Evolutionary conservation across 768 basidiomycete genomes (phyloP), one percentile per base, ranked within the genome.

Genomic region (Crepidotus variabilis): DNA sequence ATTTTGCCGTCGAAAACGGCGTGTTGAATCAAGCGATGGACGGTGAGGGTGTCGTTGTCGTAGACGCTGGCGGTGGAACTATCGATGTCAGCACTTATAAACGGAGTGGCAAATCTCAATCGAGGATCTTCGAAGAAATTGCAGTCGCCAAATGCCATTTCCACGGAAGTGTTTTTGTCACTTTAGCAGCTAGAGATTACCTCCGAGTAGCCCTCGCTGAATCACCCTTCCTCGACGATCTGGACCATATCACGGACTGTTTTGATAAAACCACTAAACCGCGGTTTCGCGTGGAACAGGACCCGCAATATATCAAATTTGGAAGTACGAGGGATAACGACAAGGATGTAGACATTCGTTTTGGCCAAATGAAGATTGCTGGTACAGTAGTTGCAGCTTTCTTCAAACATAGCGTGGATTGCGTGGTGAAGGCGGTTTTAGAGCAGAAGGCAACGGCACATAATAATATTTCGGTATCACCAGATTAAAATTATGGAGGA

Each of bases 31-130:
- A 61, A 10, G 63, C 61, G 0, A 57, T 61, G 74, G 64, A 61
- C 10, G 74, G 75, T 18, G 62, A 79, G 46, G 78, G 76, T 2
- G 67, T 82, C 5, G 69, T 83, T 56, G 70, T 86, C 35, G 77
- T 85, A 86, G n/a, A n/a, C 57, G 82, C 83, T 2, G 84, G 84
- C 4, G 83, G 83, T 46, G 84, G 83, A 21, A 86, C 83, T 0
- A 70, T 86, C 18, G 84, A 86, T 57, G 69, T 85, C 49, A 84
- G 80, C 56, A 72, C 79, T 14, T 85, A 85, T 52, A 70, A 70
- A 13, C 72, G 75, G 60, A 63, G 1, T 56, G 58, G 68, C 59
- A 1, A 56, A 65, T 0, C 50, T 61, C 0, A 55, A 62, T 2
- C 45, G 9, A 53, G 65, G 2, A 52, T 62, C 0, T 74, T 81